Percentiles rank a stretch among this genome's conserved stretches.
These are phyloP conservation scores for Epichloe bromicola DNA, from an alignment of 2,329 filamentous ascomycete species.

Conservation along the genomic window DNA sequence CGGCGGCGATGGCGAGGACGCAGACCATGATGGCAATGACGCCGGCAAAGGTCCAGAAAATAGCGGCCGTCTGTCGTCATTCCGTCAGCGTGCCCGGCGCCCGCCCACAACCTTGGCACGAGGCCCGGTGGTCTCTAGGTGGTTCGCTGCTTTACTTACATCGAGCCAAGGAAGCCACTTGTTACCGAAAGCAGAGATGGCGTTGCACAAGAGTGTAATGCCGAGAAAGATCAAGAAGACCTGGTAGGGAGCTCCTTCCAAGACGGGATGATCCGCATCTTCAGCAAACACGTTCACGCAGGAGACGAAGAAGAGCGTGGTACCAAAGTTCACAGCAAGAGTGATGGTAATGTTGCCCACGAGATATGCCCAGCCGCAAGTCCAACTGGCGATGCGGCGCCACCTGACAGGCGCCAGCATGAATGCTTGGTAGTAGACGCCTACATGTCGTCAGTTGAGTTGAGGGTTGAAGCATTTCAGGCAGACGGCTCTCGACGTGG, in stretches of 20 bases:
- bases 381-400: conserved; percentile 53
- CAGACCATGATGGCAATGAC: conserved; percentile 51
- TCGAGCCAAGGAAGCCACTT: conserved; percentile 54
- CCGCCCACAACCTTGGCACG: conserved; percentile 3
- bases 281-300: conserved; percentile 43
- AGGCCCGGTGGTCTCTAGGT: background rate
- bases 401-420: conserved; percentile 52
- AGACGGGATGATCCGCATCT: conserved; percentile 28
- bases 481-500: too few relatives aligned
- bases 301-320: conserved; percentile 48
- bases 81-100: background rate
- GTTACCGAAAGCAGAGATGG: conserved; percentile 55
- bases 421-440: conserved; percentile 66
- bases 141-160: conserved; percentile 34
- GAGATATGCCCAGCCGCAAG: conserved; percentile 64
- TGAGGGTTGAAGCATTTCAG: too few relatives aligned
- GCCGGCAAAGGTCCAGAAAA: conserved; percentile 63
- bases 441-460: conserved; percentile 10
- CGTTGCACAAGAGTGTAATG: conserved; percentile 50
- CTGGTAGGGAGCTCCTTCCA: conserved; percentile 45
- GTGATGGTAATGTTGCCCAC: conserved; percentile 75
- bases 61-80: conserved; percentile 43
- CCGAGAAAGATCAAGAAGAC: conserved; percentile 59
- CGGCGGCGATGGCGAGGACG: conserved; percentile 52
- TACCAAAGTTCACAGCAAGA: conserved; percentile 71